Evolutionary conservation across 2,329 filamentous ascomycete genomes (phyloP), one percentile per base, ranked within the genome.

Genomic region (Seiridium cupressi): DNA sequence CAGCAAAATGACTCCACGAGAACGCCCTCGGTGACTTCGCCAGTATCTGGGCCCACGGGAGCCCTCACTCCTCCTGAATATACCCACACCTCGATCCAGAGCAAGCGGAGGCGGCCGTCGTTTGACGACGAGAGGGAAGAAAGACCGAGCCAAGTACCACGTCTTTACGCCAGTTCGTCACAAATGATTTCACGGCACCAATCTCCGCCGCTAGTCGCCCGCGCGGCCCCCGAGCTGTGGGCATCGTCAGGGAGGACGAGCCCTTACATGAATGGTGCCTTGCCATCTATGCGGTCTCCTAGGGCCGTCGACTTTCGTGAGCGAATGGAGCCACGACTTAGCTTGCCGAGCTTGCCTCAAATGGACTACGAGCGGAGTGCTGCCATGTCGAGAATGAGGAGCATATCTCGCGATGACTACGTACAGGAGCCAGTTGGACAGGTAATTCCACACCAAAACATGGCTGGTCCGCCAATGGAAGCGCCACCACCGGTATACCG

Each of bases 81-180:
- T 64, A 68, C 79, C 10, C 76, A 83, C 69, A 83, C 82, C 36
- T 77, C 82, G 34, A 77, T 67, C 62, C 69, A 71, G n/a, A 75
- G 72, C 67, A 84, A 84, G 72, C 77, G 81, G 61, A 78, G 78
- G 64, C 76, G 80, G 18, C 64, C 77, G 6, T 80, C 78, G 2
- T 69, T 74, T 56, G 79, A 81, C 3, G 71, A 75, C 26, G 76
- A 78, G 34, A 68, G 67, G 38, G 77, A 79, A 5, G 74, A 79
- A 58, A 73, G 77, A 51, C 72, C 70, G 3, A 79, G 76, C 63
- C 79, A 78, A 47, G 72, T 83, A 11, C 81, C 82, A 35, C 75
- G 82, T 44, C 70, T 80, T 38, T 83, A 80, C 65, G 72, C 72
- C 51, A 74, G 71, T 64, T 72, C 76, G 5, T 66, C 69, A 38